Evolutionary conservation across 2,329 filamentous ascomycete species (phyloP), one percentile per base, ranked within the genome.

Genomic region (Emergomyces pasteurianus): DNA sequence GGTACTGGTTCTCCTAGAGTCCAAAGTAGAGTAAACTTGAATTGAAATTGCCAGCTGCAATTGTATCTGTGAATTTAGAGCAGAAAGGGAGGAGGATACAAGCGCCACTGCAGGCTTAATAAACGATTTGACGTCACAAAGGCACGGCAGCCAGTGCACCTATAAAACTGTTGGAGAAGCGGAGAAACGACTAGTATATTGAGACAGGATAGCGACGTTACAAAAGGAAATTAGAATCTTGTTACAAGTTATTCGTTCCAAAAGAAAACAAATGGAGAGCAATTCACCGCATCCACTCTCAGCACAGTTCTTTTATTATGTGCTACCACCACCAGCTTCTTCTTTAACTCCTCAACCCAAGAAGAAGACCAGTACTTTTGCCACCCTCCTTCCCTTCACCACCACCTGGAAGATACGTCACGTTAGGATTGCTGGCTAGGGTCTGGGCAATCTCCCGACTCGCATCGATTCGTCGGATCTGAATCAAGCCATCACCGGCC

Each of bases 401-500:
- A 61, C 89, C 87, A 68, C 89, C 85, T 2, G 94, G 94, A 65
- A 99, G 78, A 76, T 99, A 99, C 55, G 91, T 92, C 59, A 99
- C 92, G 70, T 99, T 97, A 63, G 94, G 92, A 78, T 99, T 99
- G 62, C 80, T 79, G 23, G 92, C 85, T 71, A 99, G 78, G 67
- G 92, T 92, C 77, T 91, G 85, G 10, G 94, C 94, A 77, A 99
- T 96, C 70, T 99, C 95, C 75, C 87, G 90, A 73, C 90, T 92
- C 16, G 94, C 95, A 81, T 99, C 94, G 71, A 99, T 96, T 80
- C 92, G 88, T 81, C 94, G 83, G 76, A 99, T 97, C 84, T 94
- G 86, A 67, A 99, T 89, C 70, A 99, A 81, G 50, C 94, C 94
- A 75, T 96, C 92, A 67, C 94, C 94, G 62, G 85, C 84, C 85